Percentiles rank a stretch among this genome's conserved stretches.
These are phyloP conservation scores for Pythium periplocum DNA, from an alignment of 352 stramenopile species.

Conservation along the genomic window DNA sequence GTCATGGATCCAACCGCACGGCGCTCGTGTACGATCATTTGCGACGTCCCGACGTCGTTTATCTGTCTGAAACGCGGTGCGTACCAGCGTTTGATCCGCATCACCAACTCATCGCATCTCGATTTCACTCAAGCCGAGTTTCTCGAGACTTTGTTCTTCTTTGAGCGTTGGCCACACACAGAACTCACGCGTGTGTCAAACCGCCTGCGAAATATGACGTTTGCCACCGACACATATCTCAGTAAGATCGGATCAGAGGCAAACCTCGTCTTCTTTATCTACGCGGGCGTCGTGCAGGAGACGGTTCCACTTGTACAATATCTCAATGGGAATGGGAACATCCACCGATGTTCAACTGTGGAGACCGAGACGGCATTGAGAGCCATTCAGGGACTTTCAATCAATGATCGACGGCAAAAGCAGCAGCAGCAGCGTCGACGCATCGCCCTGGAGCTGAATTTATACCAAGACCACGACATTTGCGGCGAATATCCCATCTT, in stretches of 20 bases:
- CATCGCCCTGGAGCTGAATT: conserved; percentile 59
- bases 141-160: conserved; percentile 77
- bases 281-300: conserved; percentile 71
- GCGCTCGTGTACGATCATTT: conserved; percentile 71
- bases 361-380: conserved; percentile 28
- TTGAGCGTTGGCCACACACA: conserved; percentile 67
- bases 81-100: conserved; percentile 80
- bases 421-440: conserved; percentile 34
- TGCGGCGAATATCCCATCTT: conserved; percentile 66
- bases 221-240: conserved; percentile 59
- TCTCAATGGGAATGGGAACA: conserved; percentile 56
- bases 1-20: conserved; percentile 75
- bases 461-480: conserved; percentile 81
- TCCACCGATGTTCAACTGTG: conserved; percentile 42
- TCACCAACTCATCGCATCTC: conserved; percentile 73
- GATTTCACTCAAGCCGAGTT: conserved; percentile 83
- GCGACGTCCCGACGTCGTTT: conserved; percentile 67
- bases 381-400: conserved; percentile 19
- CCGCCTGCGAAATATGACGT: conserved; percentile 54
- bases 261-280: conserved; percentile 78
- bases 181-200: conserved; percentile 71
- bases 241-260: conserved; percentile 63
- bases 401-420: conserved; percentile 15
- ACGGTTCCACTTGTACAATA: conserved; percentile 62
- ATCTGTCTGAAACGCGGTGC: conserved; percentile 78